These are phyloP conservation scores for Ampelomyces quisqualis DNA, from an alignment of 2,329 filamentous ascomycete genomes.

Conservation along the genomic window DNA sequence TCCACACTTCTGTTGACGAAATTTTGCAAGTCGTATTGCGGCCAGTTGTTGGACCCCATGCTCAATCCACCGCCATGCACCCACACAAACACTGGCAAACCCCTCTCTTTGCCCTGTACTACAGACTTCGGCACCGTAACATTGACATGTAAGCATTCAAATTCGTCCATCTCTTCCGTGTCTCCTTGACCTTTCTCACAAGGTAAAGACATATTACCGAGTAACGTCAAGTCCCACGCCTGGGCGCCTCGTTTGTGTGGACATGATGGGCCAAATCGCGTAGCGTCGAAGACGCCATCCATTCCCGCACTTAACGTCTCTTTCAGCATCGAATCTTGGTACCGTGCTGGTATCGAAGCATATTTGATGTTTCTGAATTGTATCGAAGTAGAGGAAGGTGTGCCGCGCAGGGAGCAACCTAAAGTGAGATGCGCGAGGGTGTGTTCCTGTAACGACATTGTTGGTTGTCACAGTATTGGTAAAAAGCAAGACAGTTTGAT, in stretches of 20 bases:
- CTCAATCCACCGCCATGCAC: slow-evolving; percentile 57
- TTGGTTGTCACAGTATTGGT: neutral
- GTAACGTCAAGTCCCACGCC: slow-evolving; percentile 29
- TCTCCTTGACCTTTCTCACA: slow-evolving; percentile 16
- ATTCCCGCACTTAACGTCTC: slow-evolving; percentile 7
- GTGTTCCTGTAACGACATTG: neutral
- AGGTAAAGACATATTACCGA: slow-evolving; percentile 19
- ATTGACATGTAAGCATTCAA: slow-evolving; percentile 39
- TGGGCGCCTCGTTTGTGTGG: slow-evolving; percentile 38
- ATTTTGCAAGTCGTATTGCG: slow-evolving; percentile 51
- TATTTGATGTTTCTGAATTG: slow-evolving; percentile 44
- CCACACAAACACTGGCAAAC: slow-evolving; percentile 54
- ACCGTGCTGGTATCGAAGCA: slow-evolving; percentile 37
- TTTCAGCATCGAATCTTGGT: slow-evolving; percentile 30
- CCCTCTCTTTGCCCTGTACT: neutral
- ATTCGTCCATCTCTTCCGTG: slow-evolving; percentile 34
- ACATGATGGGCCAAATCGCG: slow-evolving; percentile 41
- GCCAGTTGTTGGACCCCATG: slow-evolving; percentile 55
- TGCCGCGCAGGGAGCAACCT: slow-evolving; percentile 20
- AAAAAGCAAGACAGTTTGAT: neutral
- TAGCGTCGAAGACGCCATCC: slow-evolving; percentile 33
- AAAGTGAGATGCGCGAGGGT: slow-evolving; percentile 16
- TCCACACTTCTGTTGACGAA: slow-evolving; percentile 49
- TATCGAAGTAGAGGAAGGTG: slow-evolving; percentile 15
- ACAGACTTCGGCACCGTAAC: slow-evolving; percentile 34